These are phyloP conservation scores for Trichoderma sp. DNA, from an alignment of 2,329 filamentous ascomycete genomes.

Conservation along the genomic window DNA sequence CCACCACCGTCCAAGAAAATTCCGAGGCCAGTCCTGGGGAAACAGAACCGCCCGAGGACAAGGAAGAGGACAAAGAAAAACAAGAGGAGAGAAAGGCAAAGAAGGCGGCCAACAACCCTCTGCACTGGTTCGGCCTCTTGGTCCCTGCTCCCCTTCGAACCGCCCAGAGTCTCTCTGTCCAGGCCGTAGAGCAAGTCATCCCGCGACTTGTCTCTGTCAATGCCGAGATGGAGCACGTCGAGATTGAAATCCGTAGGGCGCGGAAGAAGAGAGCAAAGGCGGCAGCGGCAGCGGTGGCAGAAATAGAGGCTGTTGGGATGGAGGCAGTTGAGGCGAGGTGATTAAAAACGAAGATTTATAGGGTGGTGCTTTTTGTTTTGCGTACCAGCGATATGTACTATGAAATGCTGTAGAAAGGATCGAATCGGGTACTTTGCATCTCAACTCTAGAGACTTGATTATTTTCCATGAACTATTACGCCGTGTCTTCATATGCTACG, in stretches of 20 bases:
- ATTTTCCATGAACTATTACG: neutral
- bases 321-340: slow-evolving; percentile 20
- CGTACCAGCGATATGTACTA: neutral
- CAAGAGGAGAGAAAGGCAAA: slow-evolving; percentile 22
- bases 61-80: slow-evolving; percentile 11
- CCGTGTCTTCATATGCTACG: neutral
- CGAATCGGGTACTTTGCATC: neutral
- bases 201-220: slow-evolving; percentile 56
- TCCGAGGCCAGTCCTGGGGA: neutral
- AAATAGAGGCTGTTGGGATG: slow-evolving; percentile 24
- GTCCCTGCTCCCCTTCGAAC: slow-evolving; percentile 50
- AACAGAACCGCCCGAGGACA: neutral
- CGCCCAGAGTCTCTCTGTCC: slow-evolving; percentile 58
- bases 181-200: slow-evolving; percentile 55
- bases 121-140: slow-evolving; percentile 56
- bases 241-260: slow-evolving; percentile 65
- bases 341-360: neutral
- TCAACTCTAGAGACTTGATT: neutral
- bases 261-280: slow-evolving; percentile 53
- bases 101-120: slow-evolving; percentile 39
- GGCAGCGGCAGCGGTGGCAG: slow-evolving; percentile 35
- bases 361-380: no score
- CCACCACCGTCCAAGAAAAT: neutral
- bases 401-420: neutral
- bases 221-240: slow-evolving; percentile 59